Evolutionary conservation across 257 asterid genomes (phyloP).

Genomic region (Jacaranda copaia): DNA sequence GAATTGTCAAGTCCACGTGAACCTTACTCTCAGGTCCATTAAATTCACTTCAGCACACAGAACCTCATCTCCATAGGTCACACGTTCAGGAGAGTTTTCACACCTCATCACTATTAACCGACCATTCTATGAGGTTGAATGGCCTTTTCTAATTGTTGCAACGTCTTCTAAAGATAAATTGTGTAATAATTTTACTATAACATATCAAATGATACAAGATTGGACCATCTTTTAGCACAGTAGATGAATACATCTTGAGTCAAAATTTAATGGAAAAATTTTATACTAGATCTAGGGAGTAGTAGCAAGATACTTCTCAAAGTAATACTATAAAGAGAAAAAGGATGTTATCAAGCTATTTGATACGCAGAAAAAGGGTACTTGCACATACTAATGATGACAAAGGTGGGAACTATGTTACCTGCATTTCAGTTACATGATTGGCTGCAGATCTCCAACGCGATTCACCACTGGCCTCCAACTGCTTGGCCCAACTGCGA

Average conservation of each 20-base stretch:
- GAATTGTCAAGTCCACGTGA: neutral
- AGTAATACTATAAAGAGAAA: conserved; percentile 15
- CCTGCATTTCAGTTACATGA: conserved; percentile 99
- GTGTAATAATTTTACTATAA: neutral
- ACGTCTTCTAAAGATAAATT: neutral
- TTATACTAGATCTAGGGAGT: neutral
- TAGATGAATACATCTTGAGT: conserved; percentile 10
- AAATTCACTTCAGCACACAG: conserved; percentile 10
- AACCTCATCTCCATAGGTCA: conserved; percentile 8
- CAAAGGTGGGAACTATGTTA: conserved; percentile 34
- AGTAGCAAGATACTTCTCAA: conserved; percentile 17
- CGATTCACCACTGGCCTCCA: conserved; percentile 90
- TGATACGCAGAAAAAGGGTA: conserved; percentile 16
- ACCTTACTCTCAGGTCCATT: neutral
- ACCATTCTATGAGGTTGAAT: neutral
- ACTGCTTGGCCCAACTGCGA: conserved; percentile 92
- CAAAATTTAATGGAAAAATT: neutral
- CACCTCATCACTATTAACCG: conserved; percentile 1
- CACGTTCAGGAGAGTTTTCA: neutral
- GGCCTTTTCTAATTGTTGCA: conserved; percentile 16
- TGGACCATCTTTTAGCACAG: conserved; percentile 25
- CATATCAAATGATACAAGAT: neutral
- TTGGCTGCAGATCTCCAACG: conserved; percentile 80
- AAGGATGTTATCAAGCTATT: conserved; percentile 4
- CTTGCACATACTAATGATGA: conserved; percentile 15